Evolutionary conservation across 345 rosid species (phyloP).

Genomic region (Linum usitatissimum): DNA sequence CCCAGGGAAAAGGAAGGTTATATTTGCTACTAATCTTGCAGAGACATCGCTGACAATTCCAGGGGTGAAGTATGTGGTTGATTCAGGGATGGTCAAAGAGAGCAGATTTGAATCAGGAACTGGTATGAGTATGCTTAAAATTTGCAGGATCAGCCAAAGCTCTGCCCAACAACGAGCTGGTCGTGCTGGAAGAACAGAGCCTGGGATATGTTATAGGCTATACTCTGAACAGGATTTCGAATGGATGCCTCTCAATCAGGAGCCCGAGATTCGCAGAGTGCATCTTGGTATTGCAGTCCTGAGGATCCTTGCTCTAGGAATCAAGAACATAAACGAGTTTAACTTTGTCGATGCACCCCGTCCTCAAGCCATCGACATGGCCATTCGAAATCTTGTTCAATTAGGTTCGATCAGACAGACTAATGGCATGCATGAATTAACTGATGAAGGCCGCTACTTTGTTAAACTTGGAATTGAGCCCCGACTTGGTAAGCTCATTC

Average conservation of each 20-base stretch:
- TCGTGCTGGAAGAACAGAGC: conserved; percentile 94
- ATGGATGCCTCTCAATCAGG: conserved; percentile 54
- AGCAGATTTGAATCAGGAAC: conserved; percentile 59
- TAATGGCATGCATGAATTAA: conserved; percentile 40
- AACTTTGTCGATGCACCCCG: conserved; percentile 85
- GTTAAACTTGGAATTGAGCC: conserved; percentile 90
- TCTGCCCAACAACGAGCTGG: conserved; percentile 90
- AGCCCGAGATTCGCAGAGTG: conserved; percentile 83
- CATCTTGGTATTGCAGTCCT: conserved; percentile 84
- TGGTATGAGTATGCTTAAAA: conserved; percentile 78
- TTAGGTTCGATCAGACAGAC: conserved; percentile 53
- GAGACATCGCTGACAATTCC: conserved; percentile 94
- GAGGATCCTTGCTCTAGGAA: conserved; percentile 72
- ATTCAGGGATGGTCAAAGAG: conserved; percentile 80
- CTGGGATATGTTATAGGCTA: conserved; percentile 79
- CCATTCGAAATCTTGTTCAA: conserved; percentile 62
- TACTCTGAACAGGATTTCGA: conserved; percentile 44
- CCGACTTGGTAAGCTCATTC: conserved; percentile 71
- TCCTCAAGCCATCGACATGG: conserved; percentile 54
- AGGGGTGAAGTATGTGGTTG: conserved; percentile 81
- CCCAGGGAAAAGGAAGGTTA: conserved; percentile 67
- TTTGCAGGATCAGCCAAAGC: conserved; percentile 63
- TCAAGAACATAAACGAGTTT: conserved; percentile 45
- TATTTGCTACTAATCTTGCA: conserved; percentile 90
- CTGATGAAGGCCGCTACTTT: conserved; percentile 47